A percentile compares a stretch with the other conserved stretches of the same genome.
Evolutionary conservation across 2,329 filamentous ascomycete species (phyloP).

Genomic region (Blastomyces gilchristii): DNA sequence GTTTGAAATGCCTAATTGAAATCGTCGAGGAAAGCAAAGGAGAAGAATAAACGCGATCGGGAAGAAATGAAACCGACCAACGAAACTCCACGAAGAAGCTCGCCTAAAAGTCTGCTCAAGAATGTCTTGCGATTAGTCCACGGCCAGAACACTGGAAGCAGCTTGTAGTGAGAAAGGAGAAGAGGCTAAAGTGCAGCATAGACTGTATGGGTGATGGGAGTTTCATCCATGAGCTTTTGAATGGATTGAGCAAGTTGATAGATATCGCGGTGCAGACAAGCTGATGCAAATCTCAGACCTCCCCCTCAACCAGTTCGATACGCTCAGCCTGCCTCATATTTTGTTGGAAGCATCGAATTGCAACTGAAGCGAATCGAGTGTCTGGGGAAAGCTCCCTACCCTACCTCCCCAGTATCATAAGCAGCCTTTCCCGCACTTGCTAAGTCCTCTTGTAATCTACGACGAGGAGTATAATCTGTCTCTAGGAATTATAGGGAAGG

Average conservation of each 20-base stretch:
- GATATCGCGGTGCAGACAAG: slow-evolving; percentile 50
- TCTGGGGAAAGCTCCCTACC: not conserved
- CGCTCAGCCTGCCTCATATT: too few species aligned
- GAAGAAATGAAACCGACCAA: not conserved
- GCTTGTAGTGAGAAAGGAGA: slow-evolving; percentile 29
- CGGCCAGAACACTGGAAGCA: slow-evolving; percentile 33
- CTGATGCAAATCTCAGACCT: too few species aligned
- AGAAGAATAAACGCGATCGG: not conserved
- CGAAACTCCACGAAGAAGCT: slow-evolving; percentile 19
- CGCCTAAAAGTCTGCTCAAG: slow-evolving; percentile 19
- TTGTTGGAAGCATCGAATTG: too few species aligned
- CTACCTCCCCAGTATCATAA: not conserved
- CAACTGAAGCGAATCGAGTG: not conserved
- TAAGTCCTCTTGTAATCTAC: not conserved
- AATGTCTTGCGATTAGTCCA: slow-evolving; percentile 30
- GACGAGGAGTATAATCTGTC: not conserved
- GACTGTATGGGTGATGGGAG: slow-evolving; percentile 43
- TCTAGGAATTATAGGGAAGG: not conserved
- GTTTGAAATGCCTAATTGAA: not conserved
- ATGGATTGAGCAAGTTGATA: slow-evolving; percentile 52
- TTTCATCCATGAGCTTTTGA: slow-evolving; percentile 46
- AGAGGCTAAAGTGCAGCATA: slow-evolving; percentile 36
- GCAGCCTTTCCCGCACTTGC: not conserved
- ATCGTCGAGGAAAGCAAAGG: not conserved
- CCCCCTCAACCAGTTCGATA: too few species aligned